These are phyloP conservation scores for Epichloe sp. DNA, from an alignment of 2,329 filamentous ascomycete species.

Conservation along the genomic window DNA sequence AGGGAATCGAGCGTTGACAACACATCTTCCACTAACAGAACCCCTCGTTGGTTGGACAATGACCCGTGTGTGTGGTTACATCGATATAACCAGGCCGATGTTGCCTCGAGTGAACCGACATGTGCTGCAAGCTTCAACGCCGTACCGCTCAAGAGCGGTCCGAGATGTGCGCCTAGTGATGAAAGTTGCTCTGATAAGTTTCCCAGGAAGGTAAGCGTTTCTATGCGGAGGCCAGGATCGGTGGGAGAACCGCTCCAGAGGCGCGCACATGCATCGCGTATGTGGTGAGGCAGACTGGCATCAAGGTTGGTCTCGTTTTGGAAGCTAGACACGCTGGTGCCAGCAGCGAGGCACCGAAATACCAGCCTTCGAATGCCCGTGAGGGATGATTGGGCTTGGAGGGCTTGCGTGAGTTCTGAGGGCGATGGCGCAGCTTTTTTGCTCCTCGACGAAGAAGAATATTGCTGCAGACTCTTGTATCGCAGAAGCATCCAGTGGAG, in stretches of 20 bases:
- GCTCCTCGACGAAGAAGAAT: not conserved
- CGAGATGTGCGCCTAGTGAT: conserved; percentile 11
- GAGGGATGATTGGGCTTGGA: conserved; percentile 15
- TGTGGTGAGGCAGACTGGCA: conserved; percentile 8
- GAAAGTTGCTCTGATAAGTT: conserved; percentile 25
- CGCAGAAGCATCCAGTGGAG: conserved; percentile 24
- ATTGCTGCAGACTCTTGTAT: conserved; percentile 6
- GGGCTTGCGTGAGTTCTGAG: conserved; percentile 9
- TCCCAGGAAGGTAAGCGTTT: conserved; percentile 25
- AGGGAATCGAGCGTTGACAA: conserved; percentile 11
- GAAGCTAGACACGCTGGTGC: conserved; percentile 11
- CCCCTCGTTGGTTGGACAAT: not conserved
- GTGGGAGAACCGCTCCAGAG: conserved; percentile 7
- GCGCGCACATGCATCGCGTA: conserved; percentile 14
- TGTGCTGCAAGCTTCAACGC: conserved; percentile 19
- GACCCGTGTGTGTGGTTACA: conserved; percentile 10
- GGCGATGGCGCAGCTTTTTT: conserved; percentile 1
- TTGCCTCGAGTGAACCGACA: conserved; percentile 12
- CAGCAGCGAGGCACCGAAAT: conserved; percentile 14
- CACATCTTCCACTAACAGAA: conserved; percentile 11
- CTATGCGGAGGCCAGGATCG: conserved; percentile 3
- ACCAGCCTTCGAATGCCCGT: conserved; percentile 18
- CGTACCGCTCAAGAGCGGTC: conserved; percentile 16
- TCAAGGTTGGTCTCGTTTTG: not conserved
- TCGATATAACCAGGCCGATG: conserved; percentile 13